A percentile compares a stretch with the other conserved stretches of the same genome.
Conservation (phyloP, 2,329 filamentous ascomycete genomes). For the Beauveria caledonica region DNA sequence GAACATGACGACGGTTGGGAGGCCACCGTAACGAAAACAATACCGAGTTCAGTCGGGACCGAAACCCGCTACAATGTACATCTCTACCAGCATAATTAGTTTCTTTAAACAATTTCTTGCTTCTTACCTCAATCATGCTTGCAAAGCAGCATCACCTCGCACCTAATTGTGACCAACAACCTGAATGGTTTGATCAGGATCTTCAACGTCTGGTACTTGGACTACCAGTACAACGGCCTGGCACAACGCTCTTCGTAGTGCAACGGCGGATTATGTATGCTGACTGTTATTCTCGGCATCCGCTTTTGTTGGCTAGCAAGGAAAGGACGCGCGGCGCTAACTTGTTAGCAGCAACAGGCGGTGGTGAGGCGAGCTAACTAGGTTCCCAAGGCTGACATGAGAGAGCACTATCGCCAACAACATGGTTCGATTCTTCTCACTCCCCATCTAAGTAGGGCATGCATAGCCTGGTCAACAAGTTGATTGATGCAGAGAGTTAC, state of each 20-base stretch:
- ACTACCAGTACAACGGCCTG: background rate
- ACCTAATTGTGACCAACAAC: background rate
- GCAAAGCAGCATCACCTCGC: background rate
- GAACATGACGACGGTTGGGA: background rate
- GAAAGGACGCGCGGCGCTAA: background rate
- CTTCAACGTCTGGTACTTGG: background rate
- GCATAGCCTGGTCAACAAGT: background rate
- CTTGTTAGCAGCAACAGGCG: background rate
- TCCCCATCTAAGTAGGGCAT: background rate
- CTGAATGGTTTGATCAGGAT: background rate
- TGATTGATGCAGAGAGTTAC: background rate
- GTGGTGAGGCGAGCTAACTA: background rate
- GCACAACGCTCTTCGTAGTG: background rate
- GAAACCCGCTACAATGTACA: background rate
- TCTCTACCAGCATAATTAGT: background rate
- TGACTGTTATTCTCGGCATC: background rate
- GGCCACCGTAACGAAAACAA: background rate
- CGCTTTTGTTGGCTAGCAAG: background rate
- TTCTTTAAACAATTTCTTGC: background rate
- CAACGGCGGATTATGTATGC: background rate
- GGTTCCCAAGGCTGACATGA: background rate
- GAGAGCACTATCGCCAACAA: background rate
- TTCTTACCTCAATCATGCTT: background rate
- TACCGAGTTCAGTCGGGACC: background rate
- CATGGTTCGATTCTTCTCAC: background rate